Evolutionary conservation across 768 basidiomycete species (phyloP).

Genomic region (Mycena sanguinolenta): DNA sequence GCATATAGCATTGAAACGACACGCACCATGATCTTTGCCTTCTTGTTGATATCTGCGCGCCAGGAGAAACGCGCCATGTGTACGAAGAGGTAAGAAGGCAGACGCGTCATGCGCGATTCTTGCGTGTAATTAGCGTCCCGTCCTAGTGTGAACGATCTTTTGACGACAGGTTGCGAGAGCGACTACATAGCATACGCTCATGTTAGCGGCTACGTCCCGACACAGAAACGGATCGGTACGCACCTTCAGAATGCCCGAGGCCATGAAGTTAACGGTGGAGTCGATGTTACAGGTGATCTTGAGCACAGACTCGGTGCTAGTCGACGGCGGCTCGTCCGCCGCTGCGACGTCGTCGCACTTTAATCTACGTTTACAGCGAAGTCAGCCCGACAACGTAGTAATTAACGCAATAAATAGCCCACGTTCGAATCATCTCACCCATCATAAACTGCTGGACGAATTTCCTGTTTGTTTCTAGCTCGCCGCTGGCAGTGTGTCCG

Average conservation of each 20-base stretch:
- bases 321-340: conserved; percentile 78
- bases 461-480: conserved; percentile 56
- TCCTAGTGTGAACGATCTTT: conserved; percentile 83
- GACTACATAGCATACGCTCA: conserved; percentile 61
- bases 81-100: conserved; percentile 88
- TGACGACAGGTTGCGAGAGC: conserved; percentile 88
- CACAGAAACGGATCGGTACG: conserved; percentile 28
- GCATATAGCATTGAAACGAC: background rate
- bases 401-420: conserved; percentile 7
- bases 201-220: background rate
- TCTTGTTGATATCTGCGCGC: conserved; percentile 90
- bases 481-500: conserved; percentile 45
- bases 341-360: conserved; percentile 79
- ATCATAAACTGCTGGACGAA: conserved; percentile 88
- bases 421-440: conserved; percentile 83
- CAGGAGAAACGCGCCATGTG: conserved; percentile 98
- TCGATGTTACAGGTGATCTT: conserved; percentile 96
- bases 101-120: conserved; percentile 82
- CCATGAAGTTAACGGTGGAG: conserved; percentile 89
- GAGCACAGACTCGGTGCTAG: conserved; percentile 78
- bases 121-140: conserved; percentile 88
- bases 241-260: conserved; percentile 86
- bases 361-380: conserved; percentile 59
- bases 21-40: conserved; percentile 95
- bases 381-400: conserved; percentile 14